Percentiles rank a stretch among this genome's conserved stretches.
Evolutionary conservation across 495 filamentous ascomycete genomes (phyloP).

Genomic region (Penicillium paxilli): DNA sequence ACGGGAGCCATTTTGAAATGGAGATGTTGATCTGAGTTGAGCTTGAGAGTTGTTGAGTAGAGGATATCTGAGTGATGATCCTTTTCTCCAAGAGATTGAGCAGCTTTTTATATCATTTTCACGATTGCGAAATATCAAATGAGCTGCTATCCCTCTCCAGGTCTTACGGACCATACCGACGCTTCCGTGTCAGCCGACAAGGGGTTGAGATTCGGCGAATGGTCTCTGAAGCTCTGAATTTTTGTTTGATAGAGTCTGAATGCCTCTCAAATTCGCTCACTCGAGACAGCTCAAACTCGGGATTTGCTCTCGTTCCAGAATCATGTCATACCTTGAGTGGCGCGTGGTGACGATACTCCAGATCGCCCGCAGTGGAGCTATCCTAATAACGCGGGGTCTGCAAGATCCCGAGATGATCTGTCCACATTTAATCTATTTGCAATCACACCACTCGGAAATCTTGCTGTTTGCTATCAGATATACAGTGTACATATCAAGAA

Average conservation of each 20-base stretch:
- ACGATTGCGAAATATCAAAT: not conserved
- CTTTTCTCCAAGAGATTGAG: not conserved
- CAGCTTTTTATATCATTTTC: not conserved
- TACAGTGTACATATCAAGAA: too few relatives aligned
- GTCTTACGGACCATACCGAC: not conserved
- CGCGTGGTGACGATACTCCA: not conserved
- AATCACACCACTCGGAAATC: not conserved
- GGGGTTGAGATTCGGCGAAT: not conserved
- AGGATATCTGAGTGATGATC: not conserved
- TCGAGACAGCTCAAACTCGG: not conserved
- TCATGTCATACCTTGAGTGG: not conserved
- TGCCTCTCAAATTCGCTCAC: too few relatives aligned
- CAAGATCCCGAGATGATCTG: not conserved
- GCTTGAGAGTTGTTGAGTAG: not conserved
- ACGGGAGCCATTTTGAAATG: conserved; percentile 28
- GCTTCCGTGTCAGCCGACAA: not conserved
- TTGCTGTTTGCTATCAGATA: not conserved
- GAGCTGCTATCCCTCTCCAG: too few relatives aligned
- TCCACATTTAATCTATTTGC: not conserved
- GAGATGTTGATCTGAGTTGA: not conserved
- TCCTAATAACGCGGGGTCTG: not conserved
- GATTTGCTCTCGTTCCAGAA: not conserved
- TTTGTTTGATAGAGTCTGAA: not conserved
- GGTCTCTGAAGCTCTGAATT: not conserved
- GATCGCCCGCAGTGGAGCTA: not conserved